Evolutionary conservation across 768 basidiomycete genomes (phyloP).

Genomic region (Lactifluus rugatus): DNA sequence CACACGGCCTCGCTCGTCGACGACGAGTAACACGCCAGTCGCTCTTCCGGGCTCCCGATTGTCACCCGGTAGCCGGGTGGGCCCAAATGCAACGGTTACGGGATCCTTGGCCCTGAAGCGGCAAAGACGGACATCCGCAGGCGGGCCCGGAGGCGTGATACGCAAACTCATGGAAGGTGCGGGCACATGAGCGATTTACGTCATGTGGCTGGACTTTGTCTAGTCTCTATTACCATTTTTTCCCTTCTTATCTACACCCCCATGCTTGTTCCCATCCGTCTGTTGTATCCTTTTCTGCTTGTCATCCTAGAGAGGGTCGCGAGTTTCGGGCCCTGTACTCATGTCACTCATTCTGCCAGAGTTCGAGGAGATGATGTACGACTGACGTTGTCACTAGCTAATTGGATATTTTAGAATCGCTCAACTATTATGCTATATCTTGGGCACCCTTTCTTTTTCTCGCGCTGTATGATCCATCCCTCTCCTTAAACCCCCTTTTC

Average conservation of each 20-base stretch:
- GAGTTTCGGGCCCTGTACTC: conserved; percentile 5
- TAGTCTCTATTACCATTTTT: not conserved
- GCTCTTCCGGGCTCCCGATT: conserved; percentile 36
- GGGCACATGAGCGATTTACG: conserved; percentile 5
- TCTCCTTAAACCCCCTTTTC: not conserved
- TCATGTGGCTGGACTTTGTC: not conserved
- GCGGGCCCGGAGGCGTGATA: conserved; percentile 9
- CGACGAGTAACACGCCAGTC: conserved; percentile 48
- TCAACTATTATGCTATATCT: conserved; percentile 13
- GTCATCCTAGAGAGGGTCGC: conserved; percentile 5
- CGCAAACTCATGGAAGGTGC: conserved; percentile 14
- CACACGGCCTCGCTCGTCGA: conserved; percentile 60
- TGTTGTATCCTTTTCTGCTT: conserved; percentile 3
- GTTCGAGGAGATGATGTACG: conserved; percentile 15
- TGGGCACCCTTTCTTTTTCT: conserved; percentile 4
- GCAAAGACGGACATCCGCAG: conserved; percentile 62
- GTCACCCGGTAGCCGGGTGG: conserved; percentile 27
- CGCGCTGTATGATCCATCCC: not conserved
- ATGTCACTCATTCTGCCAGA: conserved; percentile 12
- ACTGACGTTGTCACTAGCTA: conserved; percentile 9
- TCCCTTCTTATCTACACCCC: not conserved
- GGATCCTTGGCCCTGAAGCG: conserved; percentile 52
- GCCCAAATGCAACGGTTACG: conserved; percentile 21
- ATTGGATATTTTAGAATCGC: conserved; percentile 17
- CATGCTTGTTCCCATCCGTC: conserved; percentile 1